phyloP scores from a whole-genome alignment of 2,329 filamentous ascomycete genomes.

The Stachybotrys echinatus region DNA sequence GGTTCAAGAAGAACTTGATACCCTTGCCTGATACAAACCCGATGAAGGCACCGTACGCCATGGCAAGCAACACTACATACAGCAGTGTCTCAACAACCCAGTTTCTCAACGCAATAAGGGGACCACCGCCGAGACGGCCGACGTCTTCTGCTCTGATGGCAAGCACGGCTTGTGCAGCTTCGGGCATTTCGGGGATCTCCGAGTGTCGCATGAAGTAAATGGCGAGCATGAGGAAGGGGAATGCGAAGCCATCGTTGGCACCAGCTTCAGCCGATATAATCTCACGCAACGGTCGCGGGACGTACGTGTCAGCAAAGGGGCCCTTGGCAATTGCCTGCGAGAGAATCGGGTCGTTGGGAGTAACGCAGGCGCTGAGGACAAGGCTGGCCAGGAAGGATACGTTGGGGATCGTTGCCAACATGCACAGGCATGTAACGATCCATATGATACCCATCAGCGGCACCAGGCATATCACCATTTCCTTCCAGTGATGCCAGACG shows the following conservation, averaged over 20 bases:
- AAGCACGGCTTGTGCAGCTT: background rate
- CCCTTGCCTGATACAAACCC: slow-evolving; percentile 13
- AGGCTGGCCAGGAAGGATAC: background rate
- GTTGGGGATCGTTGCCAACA: background rate
- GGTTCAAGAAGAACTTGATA: background rate
- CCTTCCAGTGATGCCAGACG: background rate
- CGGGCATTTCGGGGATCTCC: slow-evolving; percentile 9
- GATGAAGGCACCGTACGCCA: slow-evolving; percentile 33
- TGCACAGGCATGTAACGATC: background rate
- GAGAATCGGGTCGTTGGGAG: slow-evolving; percentile 78
- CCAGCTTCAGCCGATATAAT: background rate
- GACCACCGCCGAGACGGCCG: slow-evolving; percentile 17
- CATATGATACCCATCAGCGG: background rate
- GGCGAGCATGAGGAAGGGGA: slow-evolving; percentile 41
- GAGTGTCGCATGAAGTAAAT: slow-evolving; percentile 39
- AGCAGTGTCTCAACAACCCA: slow-evolving; percentile 42
- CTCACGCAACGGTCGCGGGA: background rate
- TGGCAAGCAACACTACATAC: slow-evolving; percentile 39
- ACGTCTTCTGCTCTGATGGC: slow-evolving; percentile 7
- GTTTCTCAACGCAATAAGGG: slow-evolving; percentile 31
- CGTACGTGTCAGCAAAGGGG: background rate
- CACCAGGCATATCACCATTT: background rate
- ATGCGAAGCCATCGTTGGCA: slow-evolving; percentile 11
- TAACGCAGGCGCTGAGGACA: background rate
- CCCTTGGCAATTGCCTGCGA: slow-evolving; percentile 74